These are phyloP conservation scores for Phytomonas sp. DNA, from an alignment of 208 protist genomes.

Conservation along the genomic window DNA sequence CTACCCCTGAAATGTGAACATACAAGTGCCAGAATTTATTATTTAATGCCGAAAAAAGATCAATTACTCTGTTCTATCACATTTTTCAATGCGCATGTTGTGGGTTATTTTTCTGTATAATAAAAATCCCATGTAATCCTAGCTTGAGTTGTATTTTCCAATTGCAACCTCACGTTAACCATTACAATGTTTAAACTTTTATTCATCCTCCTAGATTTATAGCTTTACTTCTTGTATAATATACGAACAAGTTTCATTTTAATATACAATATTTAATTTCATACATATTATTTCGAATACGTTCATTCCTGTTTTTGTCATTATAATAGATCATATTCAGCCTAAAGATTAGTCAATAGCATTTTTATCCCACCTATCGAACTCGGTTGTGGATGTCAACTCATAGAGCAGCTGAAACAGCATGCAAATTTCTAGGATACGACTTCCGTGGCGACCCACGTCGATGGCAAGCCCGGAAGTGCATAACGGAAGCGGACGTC, in stretches of 20 bases:
- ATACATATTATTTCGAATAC: neutral
- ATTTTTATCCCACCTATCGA: neutral
- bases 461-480: neutral
- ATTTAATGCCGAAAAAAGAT: constrained; percentile 2
- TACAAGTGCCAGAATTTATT: neutral
- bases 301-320: neutral
- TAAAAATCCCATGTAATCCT: constrained; percentile 1
- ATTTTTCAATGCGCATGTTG: neutral
- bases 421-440: constrained; percentile 18
- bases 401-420: constrained; percentile 13
- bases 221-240: constrained; percentile 7
- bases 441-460: constrained; percentile 9
- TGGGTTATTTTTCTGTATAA: neutral
- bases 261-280: constrained; percentile 1
- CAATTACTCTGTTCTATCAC: constrained; percentile 5
- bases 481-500: constrained; percentile 17
- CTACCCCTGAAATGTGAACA: neutral
- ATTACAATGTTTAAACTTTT: neutral
- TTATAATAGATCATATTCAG: neutral
- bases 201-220: constrained; percentile 6
- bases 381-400: constrained; percentile 15
- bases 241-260: constrained; percentile 4
- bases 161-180: neutral
- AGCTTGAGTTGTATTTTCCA: constrained; percentile 8
- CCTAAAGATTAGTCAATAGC: neutral